Percentiles rank a stretch among this genome's conserved stretches.
Conservation (phyloP, 129 eudicot species). For the Ambrosia trifida region DNA sequence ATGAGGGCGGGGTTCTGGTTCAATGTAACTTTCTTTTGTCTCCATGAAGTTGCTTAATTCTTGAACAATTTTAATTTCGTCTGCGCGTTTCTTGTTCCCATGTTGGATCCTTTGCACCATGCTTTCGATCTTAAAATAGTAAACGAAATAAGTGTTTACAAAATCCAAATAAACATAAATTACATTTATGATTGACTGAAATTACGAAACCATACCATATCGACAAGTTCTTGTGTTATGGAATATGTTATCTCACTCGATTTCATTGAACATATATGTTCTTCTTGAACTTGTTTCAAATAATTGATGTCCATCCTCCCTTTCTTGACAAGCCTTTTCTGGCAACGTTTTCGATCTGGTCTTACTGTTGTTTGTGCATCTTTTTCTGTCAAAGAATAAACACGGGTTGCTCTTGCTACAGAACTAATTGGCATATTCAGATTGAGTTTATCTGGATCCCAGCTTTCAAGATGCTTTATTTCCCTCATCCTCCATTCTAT, state of each 20-base stretch:
- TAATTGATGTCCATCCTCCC: conserved; percentile 17
- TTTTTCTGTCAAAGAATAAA: not conserved
- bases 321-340: conserved; percentile 20
- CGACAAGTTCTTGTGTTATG: conserved; percentile 6
- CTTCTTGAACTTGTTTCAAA: conserved; percentile 22
- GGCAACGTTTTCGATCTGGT: conserved; percentile 22
- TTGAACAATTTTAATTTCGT: not conserved
- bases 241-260: not conserved
- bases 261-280: conserved; percentile 3
- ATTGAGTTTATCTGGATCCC: not conserved
- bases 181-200: not conserved
- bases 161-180: no score
- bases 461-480: not conserved
- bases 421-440: not conserved
- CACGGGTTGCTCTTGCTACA: not conserved
- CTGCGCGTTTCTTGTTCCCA: not conserved
- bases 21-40: not conserved
- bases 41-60: not conserved
- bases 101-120: conserved; percentile 15
- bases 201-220: not conserved
- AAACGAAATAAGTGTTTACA: not conserved
- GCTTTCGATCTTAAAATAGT: conserved; percentile 3
- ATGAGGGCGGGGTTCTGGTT: conserved; percentile 1
- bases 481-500: not conserved
- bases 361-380: not conserved